Evolutionary conservation across 306 rosid genomes (phyloP), one percentile per base, ranked within the genome.

Genomic region (Fagus sylvatica): DNA sequence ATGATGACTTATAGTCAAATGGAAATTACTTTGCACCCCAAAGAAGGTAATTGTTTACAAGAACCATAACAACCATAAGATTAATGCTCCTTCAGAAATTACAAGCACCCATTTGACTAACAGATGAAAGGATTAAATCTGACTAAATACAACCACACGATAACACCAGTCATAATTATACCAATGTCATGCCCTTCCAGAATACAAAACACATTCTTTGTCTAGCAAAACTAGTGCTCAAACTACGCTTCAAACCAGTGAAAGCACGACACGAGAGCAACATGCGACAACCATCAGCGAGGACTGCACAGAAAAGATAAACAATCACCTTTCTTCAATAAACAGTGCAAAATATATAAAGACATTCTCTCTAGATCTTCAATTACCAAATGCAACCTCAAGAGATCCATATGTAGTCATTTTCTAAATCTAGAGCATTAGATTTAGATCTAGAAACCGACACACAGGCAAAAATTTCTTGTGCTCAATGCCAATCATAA

Each of bases 221-320:
- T 62, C 82, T 16, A 36, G 53, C 59, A 17, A 39, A 17, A 49
- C 41, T 10, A 15, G 36, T 13, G 36, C 74, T 54, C 71, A 22
- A 15, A 46, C 7, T 37, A 6, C 36, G 41, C 41, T 43, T n/a
- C 11, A 22, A 60, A 73, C 81, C 34, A 71, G 73, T 57, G 53
- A 60, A 13, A 64, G 33, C n/a, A 56, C 42, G 83, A 74, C 51
- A 39, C 51, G 40, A 57, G 69, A 68, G 66, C 61, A 76, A 39
- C 64, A 30, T 42, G 55, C 54, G 53, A 56, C 5, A 33, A 22
- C 33, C 59, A 79, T 90, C 92, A 88, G 81, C 88, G 85, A 39
- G 95, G 90, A 76, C 95, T 90, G 87, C 89, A 86, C 33, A 69
- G 30, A 17, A 74, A 41, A 32, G 73, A 66, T 8, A 1, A 22